phyloP scores from a whole-genome alignment of 2,329 filamentous ascomycete species.

The Trichoderma lentiforme region DNA sequence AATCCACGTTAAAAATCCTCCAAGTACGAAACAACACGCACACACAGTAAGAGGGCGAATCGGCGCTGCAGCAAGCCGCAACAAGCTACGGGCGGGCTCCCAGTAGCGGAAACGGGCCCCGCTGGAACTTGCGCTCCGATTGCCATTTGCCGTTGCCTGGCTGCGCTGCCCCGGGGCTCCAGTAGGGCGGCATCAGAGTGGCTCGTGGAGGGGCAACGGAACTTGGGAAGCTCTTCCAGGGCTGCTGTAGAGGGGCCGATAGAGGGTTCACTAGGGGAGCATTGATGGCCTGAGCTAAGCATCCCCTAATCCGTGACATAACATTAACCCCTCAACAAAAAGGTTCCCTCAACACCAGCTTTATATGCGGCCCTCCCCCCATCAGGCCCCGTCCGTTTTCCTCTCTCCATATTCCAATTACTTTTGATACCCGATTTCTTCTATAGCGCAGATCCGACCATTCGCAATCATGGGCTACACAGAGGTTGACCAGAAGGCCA shows the following conservation, averaged over 20 bases:
- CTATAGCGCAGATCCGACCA: slow-evolving; percentile 24
- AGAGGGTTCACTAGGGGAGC: background rate
- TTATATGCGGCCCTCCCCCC: slow-evolving; percentile 23
- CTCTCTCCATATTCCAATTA: slow-evolving; percentile 19
- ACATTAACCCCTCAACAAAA: slow-evolving; percentile 33
- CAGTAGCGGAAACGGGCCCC: background rate
- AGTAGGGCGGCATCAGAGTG: slow-evolving; percentile 3
- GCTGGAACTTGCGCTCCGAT: slow-evolving; percentile 14
- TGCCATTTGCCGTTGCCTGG: slow-evolving; percentile 12
- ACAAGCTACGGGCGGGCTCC: background rate
- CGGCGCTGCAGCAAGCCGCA: background rate
- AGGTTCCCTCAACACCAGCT: slow-evolving; percentile 23
- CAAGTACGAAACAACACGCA: background rate
- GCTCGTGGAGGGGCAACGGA: slow-evolving; percentile 7
- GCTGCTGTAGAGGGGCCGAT: background rate
- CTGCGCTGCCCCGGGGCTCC: slow-evolving; percentile 1
- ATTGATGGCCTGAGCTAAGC: background rate
- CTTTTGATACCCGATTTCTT: slow-evolving; percentile 10
- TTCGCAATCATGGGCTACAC: slow-evolving; percentile 76
- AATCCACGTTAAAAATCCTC: background rate
- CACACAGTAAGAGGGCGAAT: background rate
- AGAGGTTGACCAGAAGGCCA: slow-evolving; percentile 82
- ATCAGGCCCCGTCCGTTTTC: slow-evolving; percentile 26
- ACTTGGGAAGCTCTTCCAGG: background rate
- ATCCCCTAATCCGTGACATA: slow-evolving; percentile 25